Base-by-base conservation (phyloP, 176 grass and related monocot species). In the Neostapfia colusana region DNA sequence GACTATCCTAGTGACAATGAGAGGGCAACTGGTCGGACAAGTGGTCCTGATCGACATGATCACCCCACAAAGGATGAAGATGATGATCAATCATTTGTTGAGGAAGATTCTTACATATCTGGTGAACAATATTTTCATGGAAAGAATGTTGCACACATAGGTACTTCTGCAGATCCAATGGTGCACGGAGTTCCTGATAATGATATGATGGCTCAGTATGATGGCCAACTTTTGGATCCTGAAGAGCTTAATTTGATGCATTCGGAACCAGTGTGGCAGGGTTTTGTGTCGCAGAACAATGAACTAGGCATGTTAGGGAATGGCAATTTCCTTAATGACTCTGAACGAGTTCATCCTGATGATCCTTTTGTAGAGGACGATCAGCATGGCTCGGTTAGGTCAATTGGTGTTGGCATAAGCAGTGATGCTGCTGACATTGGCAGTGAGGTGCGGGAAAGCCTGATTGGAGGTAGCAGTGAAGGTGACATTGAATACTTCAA, bases 231-330 rank as follows among this genome's bases (percentile, higher is more conserved):
- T 72, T 81, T 99, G 81, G 95, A 95, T 76, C 79, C 78, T 20
- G 95, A 99, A 76, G 95, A 99, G 55, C 85, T 99, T 76, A 88
- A 91, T 86, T 95, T 99, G 79, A 99, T 99, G 95, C 91, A 89
- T 78, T 84, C 82, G 36, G 95, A 99, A 84, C 87, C 91, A 57
- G 91, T 92, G 72, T 99, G 95, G 95, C 95, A 95, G 65, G 95
- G 95, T 39, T 99, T 99, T 72, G 87, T 99, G 56, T 88, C 91
- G 24, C 95, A 99, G 67, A 90, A 89, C 74, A 95, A 70, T 69
- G 95, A 99, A 77, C 69, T 99, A 58, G 83, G 84, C 50, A 89
- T 95, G 76, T 53, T 98, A 84, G 95, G 87, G 36, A 92, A 95
- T 92, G 92, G 89, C 3, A 89, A 88, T 53, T 72, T 82, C 34